Evolutionary conservation across 2,329 filamentous ascomycete species (phyloP).

Genomic region (Colletotrichum lindemuthianum): DNA sequence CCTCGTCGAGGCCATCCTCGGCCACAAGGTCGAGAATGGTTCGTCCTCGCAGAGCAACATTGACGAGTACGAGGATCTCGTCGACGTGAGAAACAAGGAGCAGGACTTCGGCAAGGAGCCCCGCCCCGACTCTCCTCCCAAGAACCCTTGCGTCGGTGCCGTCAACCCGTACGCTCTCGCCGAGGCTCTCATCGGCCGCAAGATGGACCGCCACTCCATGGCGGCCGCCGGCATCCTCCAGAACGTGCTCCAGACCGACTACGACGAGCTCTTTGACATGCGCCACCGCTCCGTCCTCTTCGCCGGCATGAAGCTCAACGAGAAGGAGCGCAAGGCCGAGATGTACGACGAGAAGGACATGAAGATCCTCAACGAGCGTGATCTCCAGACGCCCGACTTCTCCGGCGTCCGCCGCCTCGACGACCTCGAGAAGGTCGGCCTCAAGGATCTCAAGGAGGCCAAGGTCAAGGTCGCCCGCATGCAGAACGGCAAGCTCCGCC

Average conservation of each 20-base stretch:
- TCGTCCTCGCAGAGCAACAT: constrained; percentile 40
- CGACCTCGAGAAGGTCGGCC: constrained; percentile 53
- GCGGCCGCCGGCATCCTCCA: constrained; percentile 48
- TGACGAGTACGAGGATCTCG: constrained; percentile 47
- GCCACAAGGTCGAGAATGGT: constrained; percentile 44
- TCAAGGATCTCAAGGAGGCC: constrained; percentile 48
- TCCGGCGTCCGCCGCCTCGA: constrained; percentile 49
- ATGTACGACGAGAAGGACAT: constrained; percentile 50
- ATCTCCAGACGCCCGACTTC: constrained; percentile 55
- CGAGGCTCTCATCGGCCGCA: constrained; percentile 54
- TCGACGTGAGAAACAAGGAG: constrained; percentile 41
- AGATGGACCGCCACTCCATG: constrained; percentile 49
- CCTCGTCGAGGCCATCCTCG: constrained; percentile 51
- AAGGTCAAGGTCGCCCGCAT: constrained; percentile 53
- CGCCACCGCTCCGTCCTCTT: constrained; percentile 54
- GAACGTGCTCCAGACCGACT: constrained; percentile 57
- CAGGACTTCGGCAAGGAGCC: constrained; percentile 38
- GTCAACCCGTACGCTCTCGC: constrained; percentile 57
- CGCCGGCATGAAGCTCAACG: constrained; percentile 53
- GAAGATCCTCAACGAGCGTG: constrained; percentile 52
- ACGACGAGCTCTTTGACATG: constrained; percentile 59
- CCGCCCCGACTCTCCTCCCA: constrained; percentile 49
- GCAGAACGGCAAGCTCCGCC: constrained; percentile 56
- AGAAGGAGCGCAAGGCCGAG: constrained; percentile 50
- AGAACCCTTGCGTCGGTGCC: constrained; percentile 51